Evolutionary conservation across 768 basidiomycete species (phyloP).

Genomic region (Boletus tomentosulus): DNA sequence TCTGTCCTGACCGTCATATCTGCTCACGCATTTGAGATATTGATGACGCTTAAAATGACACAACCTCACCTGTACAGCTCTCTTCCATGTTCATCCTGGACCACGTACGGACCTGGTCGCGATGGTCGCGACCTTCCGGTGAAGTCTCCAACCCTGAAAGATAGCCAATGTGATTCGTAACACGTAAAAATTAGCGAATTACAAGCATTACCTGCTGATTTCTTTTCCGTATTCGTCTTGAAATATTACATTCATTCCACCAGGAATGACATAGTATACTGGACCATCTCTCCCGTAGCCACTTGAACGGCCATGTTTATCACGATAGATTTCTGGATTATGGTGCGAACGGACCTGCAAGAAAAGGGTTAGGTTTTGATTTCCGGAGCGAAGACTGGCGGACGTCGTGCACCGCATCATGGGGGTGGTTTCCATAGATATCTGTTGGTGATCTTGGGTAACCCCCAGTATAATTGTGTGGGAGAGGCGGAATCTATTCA

Average conservation of each 20-base stretch:
- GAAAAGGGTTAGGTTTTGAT: conserved; percentile 4
- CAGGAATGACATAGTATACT: conserved; percentile 61
- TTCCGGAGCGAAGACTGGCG: neutral
- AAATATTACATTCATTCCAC: conserved; percentile 62
- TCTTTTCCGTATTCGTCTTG: conserved; percentile 62
- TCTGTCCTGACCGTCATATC: conserved; percentile 26
- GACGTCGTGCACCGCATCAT: conserved; percentile 20
- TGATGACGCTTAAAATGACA: neutral
- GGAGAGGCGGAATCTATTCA: conserved; percentile 29
- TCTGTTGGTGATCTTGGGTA: conserved; percentile 26
- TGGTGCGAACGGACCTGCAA: conserved; percentile 22
- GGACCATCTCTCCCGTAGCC: conserved; percentile 26
- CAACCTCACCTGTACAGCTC: conserved; percentile 52
- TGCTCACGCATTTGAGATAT: conserved; percentile 7
- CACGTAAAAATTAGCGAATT: neutral
- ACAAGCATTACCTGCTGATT: conserved; percentile 48
- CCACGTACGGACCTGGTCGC: conserved; percentile 43
- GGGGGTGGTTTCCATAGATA: conserved; percentile 23
- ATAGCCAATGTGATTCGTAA: conserved; percentile 1
- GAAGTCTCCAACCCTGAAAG: conserved; percentile 51
- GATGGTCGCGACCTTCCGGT: conserved; percentile 23
- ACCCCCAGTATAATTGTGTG: conserved; percentile 18
- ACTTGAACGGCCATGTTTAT: conserved; percentile 17
- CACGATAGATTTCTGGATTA: conserved; percentile 21
- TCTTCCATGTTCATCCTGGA: conserved; percentile 56